Evolutionary conservation across 2,329 filamentous ascomycete species (phyloP).

Genomic region (Alternaria gansuensis): DNA sequence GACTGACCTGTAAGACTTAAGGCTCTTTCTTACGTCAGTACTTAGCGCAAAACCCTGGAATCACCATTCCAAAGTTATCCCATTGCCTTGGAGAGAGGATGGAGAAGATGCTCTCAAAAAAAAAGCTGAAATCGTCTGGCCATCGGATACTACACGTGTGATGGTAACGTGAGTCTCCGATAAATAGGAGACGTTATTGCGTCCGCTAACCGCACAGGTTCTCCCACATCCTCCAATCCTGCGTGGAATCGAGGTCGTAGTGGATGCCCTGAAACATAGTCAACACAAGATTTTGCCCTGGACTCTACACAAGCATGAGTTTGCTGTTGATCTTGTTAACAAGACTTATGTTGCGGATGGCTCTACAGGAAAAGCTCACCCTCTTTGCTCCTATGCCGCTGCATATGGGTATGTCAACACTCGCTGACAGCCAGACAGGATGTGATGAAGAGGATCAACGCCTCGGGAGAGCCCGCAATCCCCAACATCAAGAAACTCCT

Average conservation of each 20-base stretch:
- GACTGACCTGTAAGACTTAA: conserved; percentile 23
- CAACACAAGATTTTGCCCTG: conserved; percentile 15
- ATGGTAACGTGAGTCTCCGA: conserved; percentile 15
- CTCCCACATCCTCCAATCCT: conserved; percentile 16
- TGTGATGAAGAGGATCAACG: conserved; percentile 60
- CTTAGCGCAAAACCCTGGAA: conserved; percentile 68
- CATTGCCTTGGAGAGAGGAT: conserved; percentile 65
- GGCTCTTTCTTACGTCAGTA: conserved; percentile 63
- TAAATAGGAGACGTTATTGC: conserved; percentile 31
- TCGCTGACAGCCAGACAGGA: conserved; percentile 2
- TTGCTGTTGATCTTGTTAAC: conserved; percentile 14
- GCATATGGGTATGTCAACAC: neutral
- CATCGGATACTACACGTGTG: conserved; percentile 59
- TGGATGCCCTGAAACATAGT: neutral
- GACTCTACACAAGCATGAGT: conserved; percentile 12
- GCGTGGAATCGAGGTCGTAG: conserved; percentile 13
- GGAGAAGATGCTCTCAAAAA: conserved; percentile 13
- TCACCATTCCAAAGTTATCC: conserved; percentile 68
- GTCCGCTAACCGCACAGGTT: conserved; percentile 6
- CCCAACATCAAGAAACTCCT: conserved; percentile 23
- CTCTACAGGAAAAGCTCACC: neutral
- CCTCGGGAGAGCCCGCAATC: conserved; percentile 18
- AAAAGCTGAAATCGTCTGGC: conserved; percentile 53
- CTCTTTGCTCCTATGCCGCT: neutral
- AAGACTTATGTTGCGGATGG: conserved; percentile 10